Conservation (phyloP, 164 flowering plant genomes). For the Liquidambar formosana region DNA sequence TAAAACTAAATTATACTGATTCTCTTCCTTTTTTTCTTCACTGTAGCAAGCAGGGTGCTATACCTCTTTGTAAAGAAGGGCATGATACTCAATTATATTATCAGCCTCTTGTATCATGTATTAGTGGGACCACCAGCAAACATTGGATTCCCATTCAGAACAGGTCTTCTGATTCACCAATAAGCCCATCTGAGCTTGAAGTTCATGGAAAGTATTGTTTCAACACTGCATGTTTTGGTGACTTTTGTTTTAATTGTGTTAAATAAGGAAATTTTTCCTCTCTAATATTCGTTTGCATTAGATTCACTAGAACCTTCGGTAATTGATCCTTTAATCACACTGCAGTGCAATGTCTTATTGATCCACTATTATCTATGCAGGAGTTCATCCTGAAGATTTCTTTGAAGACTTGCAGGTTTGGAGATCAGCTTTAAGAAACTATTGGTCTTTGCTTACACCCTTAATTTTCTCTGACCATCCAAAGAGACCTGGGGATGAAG, state of each 20-base stretch:
- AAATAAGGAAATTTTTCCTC: neutral
- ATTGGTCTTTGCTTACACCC: constrained; percentile 96
- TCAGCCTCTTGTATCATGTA: constrained; percentile 73
- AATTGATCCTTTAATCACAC: constrained; percentile 5
- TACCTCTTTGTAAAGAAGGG: constrained; percentile 72
- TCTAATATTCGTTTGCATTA: neutral
- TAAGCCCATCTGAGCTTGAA: constrained; percentile 62
- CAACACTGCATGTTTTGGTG: neutral
- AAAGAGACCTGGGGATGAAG: constrained; percentile 97
- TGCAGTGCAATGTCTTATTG: constrained; percentile 5
- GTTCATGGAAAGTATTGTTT: constrained; percentile 78
- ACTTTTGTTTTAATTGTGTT: neutral
- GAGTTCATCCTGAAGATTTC: constrained; percentile 70
- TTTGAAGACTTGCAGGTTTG: constrained; percentile 63
- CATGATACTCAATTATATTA: constrained; percentile 62
- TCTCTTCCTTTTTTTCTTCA: constrained; percentile 13
- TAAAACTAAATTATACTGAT: constrained; percentile 1
- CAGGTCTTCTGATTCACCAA: constrained; percentile 57
- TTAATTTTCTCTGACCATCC: constrained; percentile 98
- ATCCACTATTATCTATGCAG: constrained; percentile 44
- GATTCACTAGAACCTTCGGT: neutral
- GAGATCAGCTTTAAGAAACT: constrained; percentile 71
- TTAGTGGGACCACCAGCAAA: constrained; percentile 75
- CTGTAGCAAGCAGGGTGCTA: constrained; percentile 50
- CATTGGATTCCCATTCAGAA: constrained; percentile 87